Evolutionary conservation across 257 asterid species (phyloP).

Genomic region (Lycium ferocissimum): DNA sequence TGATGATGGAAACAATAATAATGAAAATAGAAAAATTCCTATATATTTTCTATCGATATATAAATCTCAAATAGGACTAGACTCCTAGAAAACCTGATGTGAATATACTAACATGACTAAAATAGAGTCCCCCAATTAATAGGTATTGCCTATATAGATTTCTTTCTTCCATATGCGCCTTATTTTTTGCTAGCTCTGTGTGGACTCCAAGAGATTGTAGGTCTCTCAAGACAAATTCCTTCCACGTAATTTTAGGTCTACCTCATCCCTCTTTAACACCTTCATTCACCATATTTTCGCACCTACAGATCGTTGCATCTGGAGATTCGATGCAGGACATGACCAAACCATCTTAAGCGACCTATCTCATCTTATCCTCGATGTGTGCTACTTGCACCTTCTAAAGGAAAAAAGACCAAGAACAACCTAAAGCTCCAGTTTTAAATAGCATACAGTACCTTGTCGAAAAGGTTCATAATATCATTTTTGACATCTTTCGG

Average conservation of each 20-base stretch:
- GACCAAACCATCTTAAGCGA: neutral
- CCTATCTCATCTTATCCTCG: neutral
- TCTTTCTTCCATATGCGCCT: neutral
- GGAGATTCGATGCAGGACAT: neutral
- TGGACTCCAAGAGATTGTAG: neutral
- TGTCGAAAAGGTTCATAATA: constrained; percentile 95
- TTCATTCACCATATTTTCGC: neutral
- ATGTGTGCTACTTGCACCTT: neutral
- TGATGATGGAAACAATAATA: neutral
- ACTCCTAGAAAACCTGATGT: neutral
- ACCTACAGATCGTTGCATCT: neutral
- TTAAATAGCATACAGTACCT: constrained; percentile 52
- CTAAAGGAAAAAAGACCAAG: neutral
- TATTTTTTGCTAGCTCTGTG: neutral
- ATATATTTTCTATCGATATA: neutral
- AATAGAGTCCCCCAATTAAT: neutral
- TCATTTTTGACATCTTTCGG: constrained; percentile 80
- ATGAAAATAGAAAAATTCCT: no score
- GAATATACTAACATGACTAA: neutral
- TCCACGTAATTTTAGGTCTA: neutral
- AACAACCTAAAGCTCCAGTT: neutral
- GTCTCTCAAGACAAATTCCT: neutral
- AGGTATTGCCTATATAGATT: neutral
- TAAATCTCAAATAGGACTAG: neutral
- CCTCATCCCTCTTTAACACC: neutral